Percentiles rank a stretch among this genome's conserved stretches.
Conservation (phyloP, 768 basidiomycete genomes). For the Sistotremastrum suecicum region DNA sequence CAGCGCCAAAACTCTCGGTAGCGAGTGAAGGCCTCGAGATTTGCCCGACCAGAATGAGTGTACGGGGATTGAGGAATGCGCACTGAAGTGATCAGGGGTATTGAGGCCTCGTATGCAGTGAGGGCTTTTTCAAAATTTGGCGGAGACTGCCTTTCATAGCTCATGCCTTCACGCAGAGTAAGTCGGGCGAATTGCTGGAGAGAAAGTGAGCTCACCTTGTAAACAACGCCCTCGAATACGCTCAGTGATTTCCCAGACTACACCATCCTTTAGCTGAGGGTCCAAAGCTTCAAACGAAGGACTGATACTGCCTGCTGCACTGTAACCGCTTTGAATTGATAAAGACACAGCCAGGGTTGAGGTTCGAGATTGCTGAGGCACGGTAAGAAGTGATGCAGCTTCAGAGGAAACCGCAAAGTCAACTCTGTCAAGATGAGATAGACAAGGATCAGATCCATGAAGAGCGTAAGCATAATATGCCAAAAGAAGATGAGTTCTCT, state of each 20-base stretch:
- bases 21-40: constrained; percentile 41
- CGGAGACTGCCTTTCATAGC: constrained; percentile 44
- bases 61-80: constrained; percentile 17
- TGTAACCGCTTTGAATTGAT: neutral
- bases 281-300: neutral
- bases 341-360: constrained; percentile 2
- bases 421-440: constrained; percentile 40
- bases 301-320: neutral
- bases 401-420: constrained; percentile 35
- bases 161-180: constrained; percentile 45
- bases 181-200: neutral
- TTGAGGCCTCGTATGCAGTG: constrained; percentile 36
- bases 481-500: constrained; percentile 49
- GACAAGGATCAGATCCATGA: constrained; percentile 47
- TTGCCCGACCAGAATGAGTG: constrained; percentile 21
- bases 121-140: constrained; percentile 36
- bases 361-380: constrained; percentile 12
- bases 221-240: constrained; percentile 64
- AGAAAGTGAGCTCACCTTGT: constrained; percentile 37
- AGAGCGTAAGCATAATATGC: constrained; percentile 77
- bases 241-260: constrained; percentile 61
- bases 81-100: constrained; percentile 46
- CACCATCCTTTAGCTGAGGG: constrained; percentile 40
- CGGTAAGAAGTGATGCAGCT: constrained; percentile 24
- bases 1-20: constrained; percentile 81